A percentile compares a stretch with the other conserved stretches of the same genome.
These are phyloP conservation scores for Aspergillus baeticus DNA, from an alignment of 495 filamentous ascomycete genomes.

Conservation along the genomic window DNA sequence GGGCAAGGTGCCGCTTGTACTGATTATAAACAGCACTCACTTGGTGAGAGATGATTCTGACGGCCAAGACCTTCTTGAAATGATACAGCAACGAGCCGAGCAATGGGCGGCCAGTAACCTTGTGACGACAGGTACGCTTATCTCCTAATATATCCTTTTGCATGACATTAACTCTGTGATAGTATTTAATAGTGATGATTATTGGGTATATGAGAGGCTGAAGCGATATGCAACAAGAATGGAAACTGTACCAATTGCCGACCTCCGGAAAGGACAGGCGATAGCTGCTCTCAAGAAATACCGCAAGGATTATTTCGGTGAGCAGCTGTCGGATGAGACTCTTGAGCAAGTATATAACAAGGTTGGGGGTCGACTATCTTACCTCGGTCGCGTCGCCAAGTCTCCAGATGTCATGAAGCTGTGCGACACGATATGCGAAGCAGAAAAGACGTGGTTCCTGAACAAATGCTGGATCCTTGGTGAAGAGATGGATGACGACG, in stretches of 20 bases:
- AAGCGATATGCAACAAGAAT: slow-evolving; percentile 89
- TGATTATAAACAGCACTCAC: slow-evolving; percentile 92
- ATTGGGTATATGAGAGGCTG: slow-evolving; percentile 94
- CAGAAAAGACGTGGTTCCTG: slow-evolving; percentile 90
- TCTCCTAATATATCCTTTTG: neutral
- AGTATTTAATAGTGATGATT: slow-evolving; percentile 93
- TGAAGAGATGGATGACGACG: slow-evolving; percentile 93
- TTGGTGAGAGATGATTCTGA: slow-evolving; percentile 87
- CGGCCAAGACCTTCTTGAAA: slow-evolving; percentile 85
- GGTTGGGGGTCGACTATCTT: slow-evolving; percentile 84
- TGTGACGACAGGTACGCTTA: slow-evolving; percentile 63
- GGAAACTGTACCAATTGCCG: slow-evolving; percentile 80
- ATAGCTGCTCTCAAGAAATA: slow-evolving; percentile 73
- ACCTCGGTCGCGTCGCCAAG: slow-evolving; percentile 82
- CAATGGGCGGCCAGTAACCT: slow-evolving; percentile 90
- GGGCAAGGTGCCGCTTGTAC: slow-evolving; percentile 64
- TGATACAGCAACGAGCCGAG: slow-evolving; percentile 93
- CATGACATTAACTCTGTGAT: neutral
- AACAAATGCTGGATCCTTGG: slow-evolving; percentile 96
- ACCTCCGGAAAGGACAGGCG: slow-evolving; percentile 76
- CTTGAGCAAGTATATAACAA: slow-evolving; percentile 78
- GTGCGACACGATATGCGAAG: slow-evolving; percentile 73
- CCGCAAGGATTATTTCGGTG: slow-evolving; percentile 65
- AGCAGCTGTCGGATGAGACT: slow-evolving; percentile 49
- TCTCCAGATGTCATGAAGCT: slow-evolving; percentile 71